Percentiles rank a stretch among this genome's conserved stretches.
These are phyloP conservation scores for Phytophthora cactorum DNA, from an alignment of 352 stramenopile species.

Conservation along the genomic window DNA sequence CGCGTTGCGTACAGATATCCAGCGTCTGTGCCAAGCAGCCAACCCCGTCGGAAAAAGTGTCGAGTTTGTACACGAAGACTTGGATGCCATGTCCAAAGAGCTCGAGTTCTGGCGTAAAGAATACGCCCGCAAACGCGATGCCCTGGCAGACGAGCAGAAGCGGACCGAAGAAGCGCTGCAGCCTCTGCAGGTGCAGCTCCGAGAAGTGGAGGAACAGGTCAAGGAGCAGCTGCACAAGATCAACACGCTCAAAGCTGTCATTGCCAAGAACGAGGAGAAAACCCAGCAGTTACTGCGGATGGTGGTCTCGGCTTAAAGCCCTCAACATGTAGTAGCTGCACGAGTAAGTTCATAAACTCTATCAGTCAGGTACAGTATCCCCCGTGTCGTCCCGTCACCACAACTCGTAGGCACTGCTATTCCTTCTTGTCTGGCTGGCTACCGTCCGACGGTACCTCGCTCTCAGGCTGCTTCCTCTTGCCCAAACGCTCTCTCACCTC, in stretches of 20 bases:
- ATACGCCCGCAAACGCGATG: conserved; percentile 77
- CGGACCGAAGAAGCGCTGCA: conserved; percentile 84
- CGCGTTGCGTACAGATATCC: conserved; percentile 82
- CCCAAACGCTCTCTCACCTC: conserved; percentile 63
- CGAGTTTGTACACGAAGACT: conserved; percentile 94
- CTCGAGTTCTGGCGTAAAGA: conserved; percentile 92
- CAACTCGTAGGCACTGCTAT: background rate
- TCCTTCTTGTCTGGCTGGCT: conserved; percentile 2
- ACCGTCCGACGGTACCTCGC: background rate
- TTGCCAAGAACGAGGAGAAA: conserved; percentile 93
- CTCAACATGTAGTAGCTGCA: background rate
- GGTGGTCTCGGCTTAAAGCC: conserved; percentile 76
- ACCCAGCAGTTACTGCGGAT: conserved; percentile 90
- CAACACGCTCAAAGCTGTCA: conserved; percentile 91
- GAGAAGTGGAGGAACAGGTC: conserved; percentile 90
- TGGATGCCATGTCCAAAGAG: conserved; percentile 94
- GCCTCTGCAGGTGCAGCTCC: conserved; percentile 82
- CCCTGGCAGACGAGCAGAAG: conserved; percentile 87
- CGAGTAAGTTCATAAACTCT: conserved; percentile 29
- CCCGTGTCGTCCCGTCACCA: too few relatives aligned
- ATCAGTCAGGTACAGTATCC: conserved; percentile 23
- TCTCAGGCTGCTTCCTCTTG: conserved; percentile 42
- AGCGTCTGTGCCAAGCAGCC: conserved; percentile 92
- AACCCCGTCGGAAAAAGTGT: conserved; percentile 92
- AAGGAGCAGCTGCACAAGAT: conserved; percentile 94